Percentiles rank a stretch among this genome's conserved stretches.
Evolutionary conservation across 768 basidiomycete species (phyloP).

Genomic region (Auriscalpium orientale): DNA sequence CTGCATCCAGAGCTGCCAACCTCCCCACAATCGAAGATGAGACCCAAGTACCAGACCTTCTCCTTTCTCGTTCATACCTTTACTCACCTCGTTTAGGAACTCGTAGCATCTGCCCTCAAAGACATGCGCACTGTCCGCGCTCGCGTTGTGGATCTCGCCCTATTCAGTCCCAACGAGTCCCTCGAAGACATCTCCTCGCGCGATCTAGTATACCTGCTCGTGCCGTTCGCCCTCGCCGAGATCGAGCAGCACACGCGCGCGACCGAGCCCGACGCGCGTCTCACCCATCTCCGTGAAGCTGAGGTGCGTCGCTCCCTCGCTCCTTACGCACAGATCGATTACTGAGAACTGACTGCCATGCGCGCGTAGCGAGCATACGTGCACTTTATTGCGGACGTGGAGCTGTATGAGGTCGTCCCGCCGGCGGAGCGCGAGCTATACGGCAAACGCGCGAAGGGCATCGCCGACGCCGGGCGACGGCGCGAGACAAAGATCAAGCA

Average conservation of each 20-base stretch:
- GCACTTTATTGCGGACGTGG: conserved; percentile 42
- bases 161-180: conserved; percentile 81
- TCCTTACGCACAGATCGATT: neutral
- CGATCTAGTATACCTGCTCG: conserved; percentile 68
- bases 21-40: conserved; percentile 35
- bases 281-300: conserved; percentile 44
- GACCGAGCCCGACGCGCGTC: conserved; percentile 48
- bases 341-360: too few relatives aligned
- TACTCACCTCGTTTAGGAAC: conserved; percentile 36
- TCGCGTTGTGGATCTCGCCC: conserved; percentile 49
- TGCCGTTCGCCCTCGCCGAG: conserved; percentile 63
- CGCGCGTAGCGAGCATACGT: conserved; percentile 38
- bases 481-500: conserved; percentile 89
- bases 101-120: conserved; percentile 45
- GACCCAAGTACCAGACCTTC: conserved; percentile 33
- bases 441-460: conserved; percentile 36
- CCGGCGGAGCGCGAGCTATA: conserved; percentile 52
- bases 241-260: conserved; percentile 53
- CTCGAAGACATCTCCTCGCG: conserved; percentile 76
- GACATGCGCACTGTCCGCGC: conserved; percentile 49
- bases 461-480: conserved; percentile 58
- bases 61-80: neutral
- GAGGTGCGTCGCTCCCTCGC: conserved; percentile 38
- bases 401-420: conserved; percentile 60
- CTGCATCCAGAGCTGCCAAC: conserved; percentile 30